Conservation (phyloP, 1,284 basidiomycete genomes). For the Pisolithus thermaeus region DNA sequence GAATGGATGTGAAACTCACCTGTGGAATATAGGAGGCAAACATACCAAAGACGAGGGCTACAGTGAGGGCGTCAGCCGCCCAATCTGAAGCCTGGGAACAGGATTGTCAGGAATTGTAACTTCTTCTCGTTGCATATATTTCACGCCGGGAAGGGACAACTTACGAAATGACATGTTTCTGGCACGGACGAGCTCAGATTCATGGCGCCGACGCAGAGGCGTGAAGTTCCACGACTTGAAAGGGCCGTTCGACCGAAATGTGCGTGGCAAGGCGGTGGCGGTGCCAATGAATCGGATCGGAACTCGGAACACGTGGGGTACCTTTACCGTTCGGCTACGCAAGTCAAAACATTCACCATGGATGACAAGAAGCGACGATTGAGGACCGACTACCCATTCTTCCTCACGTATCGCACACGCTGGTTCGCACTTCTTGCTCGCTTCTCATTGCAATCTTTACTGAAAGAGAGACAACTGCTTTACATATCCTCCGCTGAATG, state of each 20-base stretch:
- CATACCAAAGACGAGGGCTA: slow-evolving; percentile 73
- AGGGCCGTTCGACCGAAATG: too few species aligned
- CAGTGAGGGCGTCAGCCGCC: slow-evolving; percentile 68
- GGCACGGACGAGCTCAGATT: slow-evolving; percentile 1
- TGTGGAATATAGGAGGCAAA: slow-evolving; percentile 88
- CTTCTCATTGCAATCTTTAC: not conserved
- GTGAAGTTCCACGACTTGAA: too few species aligned
- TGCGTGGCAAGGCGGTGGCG: too few species aligned
- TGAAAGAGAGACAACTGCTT: not conserved
- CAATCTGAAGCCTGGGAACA: slow-evolving; percentile 63
- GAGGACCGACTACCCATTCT: slow-evolving; percentile 52
- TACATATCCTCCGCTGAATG: slow-evolving; percentile 2
- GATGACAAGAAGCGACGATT: slow-evolving; percentile 28
- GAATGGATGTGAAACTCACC: slow-evolving; percentile 34
- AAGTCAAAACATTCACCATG: not conserved
- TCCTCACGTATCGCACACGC: slow-evolving; percentile 58
- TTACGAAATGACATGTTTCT: slow-evolving; percentile 15
- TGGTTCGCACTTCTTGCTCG: slow-evolving; percentile 42
- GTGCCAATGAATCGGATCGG: too few species aligned
- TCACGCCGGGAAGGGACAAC: not conserved
- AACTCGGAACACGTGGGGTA: too few species aligned
- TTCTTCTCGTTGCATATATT: slow-evolving; percentile 2
- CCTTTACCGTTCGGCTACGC: too few species aligned
- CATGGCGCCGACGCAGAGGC: not conserved
- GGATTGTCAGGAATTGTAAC: not conserved